A percentile compares a stretch with the other conserved stretches of the same genome.
phyloP scores from a whole-genome alignment of 805 yeast genomes.

The Lachancea mirantina region DNA sequence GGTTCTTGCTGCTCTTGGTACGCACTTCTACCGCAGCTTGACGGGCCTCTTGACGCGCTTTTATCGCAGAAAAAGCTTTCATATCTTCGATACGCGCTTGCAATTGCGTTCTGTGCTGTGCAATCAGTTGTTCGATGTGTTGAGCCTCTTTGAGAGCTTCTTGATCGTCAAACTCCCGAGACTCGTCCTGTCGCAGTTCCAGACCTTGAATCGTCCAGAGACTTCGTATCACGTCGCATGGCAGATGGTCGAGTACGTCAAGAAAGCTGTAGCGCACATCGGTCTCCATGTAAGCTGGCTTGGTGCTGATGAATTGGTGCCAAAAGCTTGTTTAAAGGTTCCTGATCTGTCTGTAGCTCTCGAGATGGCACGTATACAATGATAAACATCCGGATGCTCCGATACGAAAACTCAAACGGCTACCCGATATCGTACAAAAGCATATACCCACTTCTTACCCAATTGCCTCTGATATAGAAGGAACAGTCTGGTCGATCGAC shows the following conservation, averaged over 20 bases:
- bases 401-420: no score
- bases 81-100: constrained; percentile 14
- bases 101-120: constrained; percentile 21
- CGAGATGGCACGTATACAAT: no score
- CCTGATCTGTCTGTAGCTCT: no score
- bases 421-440: no score
- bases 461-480: no score
- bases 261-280: constrained; percentile 36
- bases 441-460: no score
- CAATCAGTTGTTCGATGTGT: constrained; percentile 21
- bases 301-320: no score
- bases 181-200: constrained; percentile 19
- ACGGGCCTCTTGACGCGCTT: constrained; percentile 6
- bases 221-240: constrained; percentile 37
- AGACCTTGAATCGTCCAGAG: constrained; percentile 36
- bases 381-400: no score
- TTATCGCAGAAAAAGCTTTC: constrained; percentile 11
- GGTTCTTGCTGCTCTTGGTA: constrained; percentile 1
- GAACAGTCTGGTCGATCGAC: no score
- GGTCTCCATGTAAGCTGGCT: constrained; percentile 6
- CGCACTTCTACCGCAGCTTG: constrained; percentile 1
- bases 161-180: constrained; percentile 14
- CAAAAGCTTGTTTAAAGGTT: no score
- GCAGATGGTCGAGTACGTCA: constrained; percentile 36
- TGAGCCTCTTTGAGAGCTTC: constrained; percentile 29